These are phyloP conservation scores for Dacryopinax spathularia DNA, from an alignment of 768 basidiomycete genomes.

Conservation along the genomic window DNA sequence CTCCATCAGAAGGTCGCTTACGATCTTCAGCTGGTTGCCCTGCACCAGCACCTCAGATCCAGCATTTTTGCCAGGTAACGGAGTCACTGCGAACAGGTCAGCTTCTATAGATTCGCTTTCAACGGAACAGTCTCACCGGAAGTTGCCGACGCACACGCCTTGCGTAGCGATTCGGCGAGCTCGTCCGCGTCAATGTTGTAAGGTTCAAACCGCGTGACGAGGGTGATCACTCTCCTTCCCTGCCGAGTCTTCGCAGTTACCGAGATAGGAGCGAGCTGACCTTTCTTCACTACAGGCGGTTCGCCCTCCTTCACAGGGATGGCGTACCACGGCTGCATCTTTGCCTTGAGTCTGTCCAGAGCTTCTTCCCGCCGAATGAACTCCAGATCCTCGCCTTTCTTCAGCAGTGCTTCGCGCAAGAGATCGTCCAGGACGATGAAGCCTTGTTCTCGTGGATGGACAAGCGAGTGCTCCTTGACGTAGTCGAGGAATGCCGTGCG, in stretches of 20 bases:
- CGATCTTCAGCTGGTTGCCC: constrained; percentile 59
- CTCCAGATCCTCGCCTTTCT: constrained; percentile 24
- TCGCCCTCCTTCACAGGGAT: constrained; percentile 14
- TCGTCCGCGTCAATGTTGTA: constrained; percentile 55
- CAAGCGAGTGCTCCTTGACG: constrained; percentile 42
- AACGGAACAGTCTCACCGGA: constrained; percentile 40
- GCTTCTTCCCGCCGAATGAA: constrained; percentile 41
- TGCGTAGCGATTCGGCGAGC: constrained; percentile 65
- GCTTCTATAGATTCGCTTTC: neutral
- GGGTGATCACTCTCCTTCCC: constrained; percentile 60
- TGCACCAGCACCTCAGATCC: constrained; percentile 68
- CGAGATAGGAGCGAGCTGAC: constrained; percentile 52
- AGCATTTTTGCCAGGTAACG: constrained; percentile 41
- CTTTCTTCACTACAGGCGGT: constrained; percentile 44
- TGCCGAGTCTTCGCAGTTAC: constrained; percentile 60
- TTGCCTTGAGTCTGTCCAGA: constrained; percentile 35
- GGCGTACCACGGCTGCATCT: constrained; percentile 63
- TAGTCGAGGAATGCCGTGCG: constrained; percentile 47
- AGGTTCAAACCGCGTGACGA: constrained; percentile 66
- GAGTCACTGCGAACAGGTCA: constrained; percentile 34
- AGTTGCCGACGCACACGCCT: constrained; percentile 63
- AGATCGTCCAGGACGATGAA: constrained; percentile 52
- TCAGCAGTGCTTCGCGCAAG: constrained; percentile 11
- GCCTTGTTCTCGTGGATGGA: constrained; percentile 51
- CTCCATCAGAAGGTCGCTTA: constrained; percentile 48